Evolutionary conservation across 345 rosid species (phyloP).

Genomic region (Chamaenerion angustifolium): DNA sequence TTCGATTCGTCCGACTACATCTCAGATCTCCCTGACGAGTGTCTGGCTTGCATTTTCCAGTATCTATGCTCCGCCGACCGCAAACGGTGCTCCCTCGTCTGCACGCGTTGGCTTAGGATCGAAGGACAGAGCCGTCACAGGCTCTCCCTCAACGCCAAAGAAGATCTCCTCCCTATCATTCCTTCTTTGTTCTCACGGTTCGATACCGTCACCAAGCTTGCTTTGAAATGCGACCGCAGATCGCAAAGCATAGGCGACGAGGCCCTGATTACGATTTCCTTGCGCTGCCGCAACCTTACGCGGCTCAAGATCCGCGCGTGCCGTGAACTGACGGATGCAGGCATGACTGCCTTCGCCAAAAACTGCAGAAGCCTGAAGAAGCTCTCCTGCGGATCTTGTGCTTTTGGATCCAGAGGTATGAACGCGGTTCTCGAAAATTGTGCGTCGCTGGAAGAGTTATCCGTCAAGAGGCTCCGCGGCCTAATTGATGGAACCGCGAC

Average conservation of each 20-base stretch:
- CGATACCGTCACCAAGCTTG: conserved; percentile 77
- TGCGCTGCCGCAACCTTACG: conserved; percentile 50
- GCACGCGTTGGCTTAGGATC: conserved; percentile 54
- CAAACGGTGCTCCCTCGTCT: conserved; percentile 54
- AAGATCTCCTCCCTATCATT: conserved; percentile 41
- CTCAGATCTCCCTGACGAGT: conserved; percentile 65
- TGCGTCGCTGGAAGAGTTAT: conserved; percentile 48
- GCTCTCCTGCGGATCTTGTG: conserved; percentile 72
- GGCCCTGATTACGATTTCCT: conserved; percentile 50
- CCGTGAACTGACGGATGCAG: conserved; percentile 59
- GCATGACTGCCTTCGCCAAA: conserved; percentile 50
- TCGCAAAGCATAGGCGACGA: conserved; percentile 62
- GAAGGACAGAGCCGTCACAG: conserved; percentile 88
- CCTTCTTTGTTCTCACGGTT: conserved; percentile 57
- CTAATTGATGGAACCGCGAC: conserved; percentile 36
- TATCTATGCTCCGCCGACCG: conserved; percentile 47
- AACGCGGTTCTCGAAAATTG: conserved; percentile 74
- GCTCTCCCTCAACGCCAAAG: conserved; percentile 56
- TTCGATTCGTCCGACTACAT: conserved; percentile 30
- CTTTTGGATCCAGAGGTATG: conserved; percentile 73
- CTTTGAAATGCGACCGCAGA: conserved; percentile 73
- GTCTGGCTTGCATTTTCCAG: conserved; percentile 66
- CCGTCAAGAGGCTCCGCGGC: conserved; percentile 74
- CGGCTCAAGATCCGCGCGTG: conserved; percentile 77
- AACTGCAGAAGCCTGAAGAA: conserved; percentile 68